Conservation (phyloP, 164 flowering plant species). For the Buxus sempervirens region DNA sequence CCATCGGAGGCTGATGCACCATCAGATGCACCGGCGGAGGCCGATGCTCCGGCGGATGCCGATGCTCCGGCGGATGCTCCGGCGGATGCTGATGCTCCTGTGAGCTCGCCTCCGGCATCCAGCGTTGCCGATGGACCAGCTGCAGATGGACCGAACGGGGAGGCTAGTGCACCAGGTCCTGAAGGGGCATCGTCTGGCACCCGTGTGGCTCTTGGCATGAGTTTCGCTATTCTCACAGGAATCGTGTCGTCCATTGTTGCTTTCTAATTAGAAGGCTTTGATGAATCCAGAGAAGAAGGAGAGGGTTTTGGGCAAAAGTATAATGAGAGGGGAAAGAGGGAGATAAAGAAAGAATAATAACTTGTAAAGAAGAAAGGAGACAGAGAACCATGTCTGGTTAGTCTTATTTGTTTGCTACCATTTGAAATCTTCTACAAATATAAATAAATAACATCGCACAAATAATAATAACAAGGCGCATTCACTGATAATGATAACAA, state of each 20-base stretch:
- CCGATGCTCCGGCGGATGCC: slow-evolving; percentile 16
- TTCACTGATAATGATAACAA: no score
- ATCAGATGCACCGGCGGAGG: slow-evolving; percentile 6
- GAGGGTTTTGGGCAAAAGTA: background rate
- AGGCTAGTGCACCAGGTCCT: slow-evolving; percentile 1
- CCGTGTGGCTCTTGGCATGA: background rate
- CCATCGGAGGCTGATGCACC: background rate
- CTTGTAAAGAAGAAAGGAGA: no score
- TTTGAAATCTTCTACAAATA: no score
- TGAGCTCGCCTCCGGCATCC: background rate
- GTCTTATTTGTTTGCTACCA: no score
- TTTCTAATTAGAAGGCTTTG: background rate
- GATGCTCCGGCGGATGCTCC: slow-evolving; percentile 12
- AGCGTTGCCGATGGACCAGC: slow-evolving; percentile 9
- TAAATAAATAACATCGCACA: no score
- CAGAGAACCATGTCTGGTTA: no score
- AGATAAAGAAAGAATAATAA: no score
- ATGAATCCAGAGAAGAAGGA: background rate
- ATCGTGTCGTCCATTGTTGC: slow-evolving; percentile 6
- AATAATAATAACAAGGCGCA: no score
- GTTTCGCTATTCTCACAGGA: slow-evolving; percentile 10
- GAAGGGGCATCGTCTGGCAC: slow-evolving; percentile 6
- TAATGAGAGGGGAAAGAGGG: no score
- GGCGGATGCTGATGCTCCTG: background rate
- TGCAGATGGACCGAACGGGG: slow-evolving; percentile 9